A percentile compares a stretch with the other conserved stretches of the same genome.
phyloP scores from a whole-genome alignment of 768 basidiomycete species.

The Boletus eberwhitei region DNA sequence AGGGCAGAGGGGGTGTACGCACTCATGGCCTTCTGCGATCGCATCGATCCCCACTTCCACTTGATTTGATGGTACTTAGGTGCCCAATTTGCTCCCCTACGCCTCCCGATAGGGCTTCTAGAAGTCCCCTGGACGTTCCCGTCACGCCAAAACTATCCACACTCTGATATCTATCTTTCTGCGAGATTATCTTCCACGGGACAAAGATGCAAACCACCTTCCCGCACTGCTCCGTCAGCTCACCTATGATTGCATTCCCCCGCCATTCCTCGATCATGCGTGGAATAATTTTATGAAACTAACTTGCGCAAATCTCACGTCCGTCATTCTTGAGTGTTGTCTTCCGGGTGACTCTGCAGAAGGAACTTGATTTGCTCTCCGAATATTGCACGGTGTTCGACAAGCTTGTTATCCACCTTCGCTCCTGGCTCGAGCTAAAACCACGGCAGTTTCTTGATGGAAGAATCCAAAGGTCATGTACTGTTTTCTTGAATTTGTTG shows the following conservation, averaged over 20 bases:
- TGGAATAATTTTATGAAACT: too few species aligned
- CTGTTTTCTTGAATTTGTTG: conserved; percentile 21
- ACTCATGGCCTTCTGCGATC: too few species aligned
- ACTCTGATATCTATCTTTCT: conserved; percentile 27
- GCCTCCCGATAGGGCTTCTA: conserved; percentile 20
- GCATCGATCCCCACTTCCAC: too few species aligned
- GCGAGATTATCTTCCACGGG: too few species aligned
- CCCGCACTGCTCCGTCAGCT: too few species aligned
- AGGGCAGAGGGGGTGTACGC: conserved; percentile 26
- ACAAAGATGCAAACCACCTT: too few species aligned
- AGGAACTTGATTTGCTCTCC: too few species aligned
- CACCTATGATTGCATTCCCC: too few species aligned
- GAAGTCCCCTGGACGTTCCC: conserved; percentile 20
- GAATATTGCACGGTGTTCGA: conserved; percentile 21
- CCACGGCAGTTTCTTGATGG: conserved; percentile 16
- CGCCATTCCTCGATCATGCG: too few species aligned
- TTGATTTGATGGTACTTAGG: conserved; percentile 26
- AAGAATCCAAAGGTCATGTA: conserved; percentile 20
- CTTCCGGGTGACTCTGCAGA: too few species aligned
- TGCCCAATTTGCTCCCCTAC: conserved; percentile 29
- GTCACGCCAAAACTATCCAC: conserved; percentile 26
- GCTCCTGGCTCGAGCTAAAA: conserved; percentile 23
- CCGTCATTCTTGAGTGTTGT: too few species aligned
- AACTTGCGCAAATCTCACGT: too few species aligned
- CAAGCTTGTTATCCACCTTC: conserved; percentile 25